Percentiles rank a stretch among this genome's conserved stretches.
Conservation (phyloP, 1,284 basidiomycete genomes). For the Puccinia coronata region DNA sequence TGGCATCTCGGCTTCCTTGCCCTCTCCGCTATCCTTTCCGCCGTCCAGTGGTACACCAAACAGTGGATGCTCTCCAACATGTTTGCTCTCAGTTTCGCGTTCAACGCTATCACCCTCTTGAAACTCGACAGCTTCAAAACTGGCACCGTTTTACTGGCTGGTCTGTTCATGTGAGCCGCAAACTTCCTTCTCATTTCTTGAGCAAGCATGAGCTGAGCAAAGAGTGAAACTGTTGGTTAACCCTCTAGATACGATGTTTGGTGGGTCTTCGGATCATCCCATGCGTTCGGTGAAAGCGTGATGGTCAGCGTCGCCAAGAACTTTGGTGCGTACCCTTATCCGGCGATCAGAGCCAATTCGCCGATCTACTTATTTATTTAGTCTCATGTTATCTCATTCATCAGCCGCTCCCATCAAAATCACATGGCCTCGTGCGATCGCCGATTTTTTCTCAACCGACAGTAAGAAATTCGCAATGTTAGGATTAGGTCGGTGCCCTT, state of each 20-base stretch:
- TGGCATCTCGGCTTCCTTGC: conserved; percentile 69
- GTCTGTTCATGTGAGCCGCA: conserved; percentile 85
- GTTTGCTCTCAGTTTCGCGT: conserved; percentile 78
- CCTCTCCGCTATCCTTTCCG: conserved; percentile 65
- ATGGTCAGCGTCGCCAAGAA: conserved; percentile 73
- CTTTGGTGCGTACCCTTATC: conserved; percentile 78
- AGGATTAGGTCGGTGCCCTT: conserved; percentile 64
- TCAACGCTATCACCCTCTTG: conserved; percentile 77
- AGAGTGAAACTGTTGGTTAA: no score
- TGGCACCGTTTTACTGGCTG: conserved; percentile 75
- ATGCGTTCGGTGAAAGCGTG: conserved; percentile 57
- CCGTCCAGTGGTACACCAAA: conserved; percentile 61
- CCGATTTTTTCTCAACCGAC: conserved; percentile 41
- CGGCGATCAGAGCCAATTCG: conserved; percentile 63
- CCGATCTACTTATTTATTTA: no score
- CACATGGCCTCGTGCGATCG: conserved; percentile 60
- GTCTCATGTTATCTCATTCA: no score
- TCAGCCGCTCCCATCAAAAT: conserved; percentile 63
- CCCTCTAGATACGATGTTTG: conserved; percentile 46
- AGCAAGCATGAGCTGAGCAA: no score
- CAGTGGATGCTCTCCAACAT: conserved; percentile 77
- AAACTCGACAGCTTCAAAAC: conserved; percentile 89
- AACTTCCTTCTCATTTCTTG: no score
- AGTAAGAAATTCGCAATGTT: conserved; percentile 78
- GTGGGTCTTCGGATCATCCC: conserved; percentile 50